A percentile compares a stretch with the other conserved stretches of the same genome.
Conservation (phyloP, 305 asterid genomes). For the Ruellia speciosa region DNA sequence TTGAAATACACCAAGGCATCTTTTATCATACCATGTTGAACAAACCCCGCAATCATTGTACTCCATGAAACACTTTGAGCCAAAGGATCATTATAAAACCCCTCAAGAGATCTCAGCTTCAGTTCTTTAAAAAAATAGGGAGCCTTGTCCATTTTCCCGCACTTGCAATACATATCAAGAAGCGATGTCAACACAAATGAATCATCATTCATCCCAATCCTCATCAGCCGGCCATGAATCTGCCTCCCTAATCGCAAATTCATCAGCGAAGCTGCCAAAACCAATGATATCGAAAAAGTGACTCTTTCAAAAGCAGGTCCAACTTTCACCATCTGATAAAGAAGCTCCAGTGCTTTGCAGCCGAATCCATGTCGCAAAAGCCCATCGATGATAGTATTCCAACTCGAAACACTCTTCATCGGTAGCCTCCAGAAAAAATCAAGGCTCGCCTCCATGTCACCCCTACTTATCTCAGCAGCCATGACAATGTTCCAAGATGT, state of each 20-base stretch:
- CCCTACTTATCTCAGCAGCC: constrained; percentile 36
- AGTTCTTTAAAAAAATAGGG: constrained; percentile 32
- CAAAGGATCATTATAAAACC: constrained; percentile 28
- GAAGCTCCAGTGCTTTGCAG: constrained; percentile 39
- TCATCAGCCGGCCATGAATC: constrained; percentile 45
- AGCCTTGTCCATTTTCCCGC: constrained; percentile 51
- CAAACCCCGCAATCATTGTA: constrained; percentile 54
- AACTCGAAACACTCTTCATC: constrained; percentile 48
- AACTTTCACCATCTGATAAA: constrained; percentile 39
- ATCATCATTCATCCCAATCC: constrained; percentile 42
- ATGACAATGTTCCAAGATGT: constrained; percentile 73
- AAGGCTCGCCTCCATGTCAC: constrained; percentile 36
- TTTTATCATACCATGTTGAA: constrained; percentile 41
- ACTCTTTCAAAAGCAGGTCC: constrained; percentile 36
- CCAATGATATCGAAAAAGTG: constrained; percentile 57
- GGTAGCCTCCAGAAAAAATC: constrained; percentile 47
- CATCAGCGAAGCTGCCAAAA: constrained; percentile 40
- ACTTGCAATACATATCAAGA: constrained; percentile 72
- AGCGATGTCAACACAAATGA: constrained; percentile 42
- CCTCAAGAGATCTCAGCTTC: constrained; percentile 19
- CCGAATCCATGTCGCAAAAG: constrained; percentile 40
- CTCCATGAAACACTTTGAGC: constrained; percentile 47
- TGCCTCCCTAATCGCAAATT: constrained; percentile 51
- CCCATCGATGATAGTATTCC: constrained; percentile 71
- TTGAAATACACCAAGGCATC: constrained; percentile 45